Base-by-base conservation (phyloP, 495 filamentous ascomycete genomes). In the Friedmanniomyces endolithicus region DNA sequence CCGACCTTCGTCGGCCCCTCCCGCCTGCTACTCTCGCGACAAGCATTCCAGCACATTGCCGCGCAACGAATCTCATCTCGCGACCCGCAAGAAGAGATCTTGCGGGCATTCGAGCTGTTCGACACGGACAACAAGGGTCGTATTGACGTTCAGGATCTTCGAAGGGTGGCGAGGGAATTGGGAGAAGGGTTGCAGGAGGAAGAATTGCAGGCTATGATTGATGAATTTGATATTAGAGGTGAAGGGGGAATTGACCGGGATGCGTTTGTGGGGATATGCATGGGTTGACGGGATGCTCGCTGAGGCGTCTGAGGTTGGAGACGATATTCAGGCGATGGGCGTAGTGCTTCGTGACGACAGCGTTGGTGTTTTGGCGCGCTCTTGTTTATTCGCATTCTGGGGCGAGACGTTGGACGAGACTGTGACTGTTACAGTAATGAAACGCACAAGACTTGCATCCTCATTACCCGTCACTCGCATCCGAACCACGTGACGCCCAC, bases 151-250 rank as follows among this genome's bases (percentile, higher is more conserved):
- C 81, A 88, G 51, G 92, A 98, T 74, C 65, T 98, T 63, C 71
- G 87, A 54, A 72, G 86, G 31, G 90, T 98, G 47, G 88, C 92
- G 58, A 77, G 88, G 61, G 92, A 96, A 70, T 69, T 98, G 22
- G 90, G 90, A 0, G 90, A 98, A 70, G 81, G 80, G 4, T 72
- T 98, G 37, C 88, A 94, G 64, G 90, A 98, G 64, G 87, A 94
- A 60, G 90, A 98, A 70, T 70, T 98, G 41, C 74, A 76, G 56
- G 88, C 90, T 64, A 98, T 98, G 92, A 87, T 98, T 72, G 89
- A 95, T 70, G 92, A 98, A 73, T 98, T 98, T 77, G 92, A 98
- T 74, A 72, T 95, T 54, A 85, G 90, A 67, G 89, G 87, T 0
- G 90, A 94, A 61, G 88, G 88, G 6, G 88, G 82, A 60, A 92